These are phyloP conservation scores for Lasiodiplodia gonubiensis DNA, from an alignment of 2,329 filamentous ascomycete genomes.

Conservation along the genomic window DNA sequence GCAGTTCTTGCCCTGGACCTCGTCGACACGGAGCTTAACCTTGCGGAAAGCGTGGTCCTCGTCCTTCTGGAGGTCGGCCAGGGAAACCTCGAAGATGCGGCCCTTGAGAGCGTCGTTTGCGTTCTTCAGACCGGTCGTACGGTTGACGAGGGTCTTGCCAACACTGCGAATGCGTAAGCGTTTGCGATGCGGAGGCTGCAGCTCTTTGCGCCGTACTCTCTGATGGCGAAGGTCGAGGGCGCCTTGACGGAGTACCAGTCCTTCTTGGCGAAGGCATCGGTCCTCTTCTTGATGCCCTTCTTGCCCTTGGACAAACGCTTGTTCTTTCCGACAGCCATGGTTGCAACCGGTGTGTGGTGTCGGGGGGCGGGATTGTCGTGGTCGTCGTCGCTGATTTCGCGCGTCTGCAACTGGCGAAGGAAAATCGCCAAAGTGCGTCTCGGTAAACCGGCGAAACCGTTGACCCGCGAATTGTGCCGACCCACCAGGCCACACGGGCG, in stretches of 20 bases:
- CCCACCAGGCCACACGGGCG: not conserved
- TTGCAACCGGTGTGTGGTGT: slow-evolving; percentile 60
- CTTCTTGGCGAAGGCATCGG: slow-evolving; percentile 98
- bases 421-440: slow-evolving; percentile 28
- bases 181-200: slow-evolving; percentile 8
- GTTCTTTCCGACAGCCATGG: slow-evolving; percentile 93
- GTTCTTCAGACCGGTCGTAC: slow-evolving; percentile 99
- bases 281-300: slow-evolving; percentile 99
- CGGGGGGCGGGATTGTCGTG: slow-evolving; percentile 40
- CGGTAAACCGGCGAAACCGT: slow-evolving; percentile 17
- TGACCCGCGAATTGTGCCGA: slow-evolving; percentile 1
- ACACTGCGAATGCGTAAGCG: slow-evolving; percentile 68
- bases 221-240: slow-evolving; percentile 90
- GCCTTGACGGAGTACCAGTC: slow-evolving; percentile 99
- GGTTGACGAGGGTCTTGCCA: slow-evolving; percentile 99
- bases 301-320: slow-evolving; percentile 99
- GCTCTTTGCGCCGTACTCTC: slow-evolving; percentile 75
- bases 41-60: slow-evolving; percentile 99
- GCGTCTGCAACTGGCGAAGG: slow-evolving; percentile 38
- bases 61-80: slow-evolving; percentile 99
- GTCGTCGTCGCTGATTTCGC: slow-evolving; percentile 32
- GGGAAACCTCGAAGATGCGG: slow-evolving; percentile 97
- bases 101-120: slow-evolving; percentile 99
- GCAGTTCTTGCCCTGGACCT: slow-evolving; percentile 99
- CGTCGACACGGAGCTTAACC: slow-evolving; percentile 97